A percentile compares a stretch with the other conserved stretches of the same genome.
Conservation (phyloP, 1,139 yeast genomes). For the Suhomyces bribrorum region DNA sequence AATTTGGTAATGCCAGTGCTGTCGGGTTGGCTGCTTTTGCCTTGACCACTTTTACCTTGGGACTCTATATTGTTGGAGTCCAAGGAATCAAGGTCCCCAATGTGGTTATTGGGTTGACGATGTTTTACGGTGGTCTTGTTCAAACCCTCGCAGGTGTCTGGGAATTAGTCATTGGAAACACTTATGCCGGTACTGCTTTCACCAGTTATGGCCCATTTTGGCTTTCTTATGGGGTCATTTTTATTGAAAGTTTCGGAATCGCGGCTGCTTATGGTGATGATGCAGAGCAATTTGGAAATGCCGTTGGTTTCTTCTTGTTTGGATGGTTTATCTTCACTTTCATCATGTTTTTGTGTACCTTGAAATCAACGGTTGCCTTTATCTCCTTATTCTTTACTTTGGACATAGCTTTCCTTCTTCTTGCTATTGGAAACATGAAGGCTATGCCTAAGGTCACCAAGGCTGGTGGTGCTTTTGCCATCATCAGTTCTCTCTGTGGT, state of each 20-base stretch:
- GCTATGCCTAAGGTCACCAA: slow-evolving; percentile 29
- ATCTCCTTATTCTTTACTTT: slow-evolving; percentile 14
- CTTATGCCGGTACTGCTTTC: slow-evolving; percentile 41
- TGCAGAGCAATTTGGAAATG: slow-evolving; percentile 29
- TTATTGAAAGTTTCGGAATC: slow-evolving; percentile 34
- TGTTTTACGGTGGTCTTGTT: slow-evolving; percentile 49
- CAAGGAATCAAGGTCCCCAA: slow-evolving; percentile 50
- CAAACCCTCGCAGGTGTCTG: slow-evolving; percentile 54
- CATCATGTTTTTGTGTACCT: slow-evolving; percentile 38
- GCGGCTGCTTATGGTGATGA: slow-evolving; percentile 29
- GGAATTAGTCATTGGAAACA: slow-evolving; percentile 44
- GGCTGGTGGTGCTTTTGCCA: slow-evolving; percentile 50
- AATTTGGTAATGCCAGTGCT: slow-evolving; percentile 79
- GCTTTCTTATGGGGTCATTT: slow-evolving; percentile 38
- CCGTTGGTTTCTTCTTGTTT: slow-evolving; percentile 43
- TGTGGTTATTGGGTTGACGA: slow-evolving; percentile 51
- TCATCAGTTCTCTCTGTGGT: slow-evolving; percentile 43
- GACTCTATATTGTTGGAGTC: slow-evolving; percentile 54
- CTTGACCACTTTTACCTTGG: slow-evolving; percentile 78
- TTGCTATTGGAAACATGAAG: slow-evolving; percentile 42
- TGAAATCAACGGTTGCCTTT: slow-evolving; percentile 47
- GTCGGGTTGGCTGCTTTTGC: slow-evolving; percentile 83
- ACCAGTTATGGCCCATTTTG: slow-evolving; percentile 41
- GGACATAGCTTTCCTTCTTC: slow-evolving; percentile 8
- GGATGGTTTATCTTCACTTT: slow-evolving; percentile 51